Evolutionary conservation across 306 rosid genomes (phyloP).

Genomic region (Sindora glabra): DNA sequence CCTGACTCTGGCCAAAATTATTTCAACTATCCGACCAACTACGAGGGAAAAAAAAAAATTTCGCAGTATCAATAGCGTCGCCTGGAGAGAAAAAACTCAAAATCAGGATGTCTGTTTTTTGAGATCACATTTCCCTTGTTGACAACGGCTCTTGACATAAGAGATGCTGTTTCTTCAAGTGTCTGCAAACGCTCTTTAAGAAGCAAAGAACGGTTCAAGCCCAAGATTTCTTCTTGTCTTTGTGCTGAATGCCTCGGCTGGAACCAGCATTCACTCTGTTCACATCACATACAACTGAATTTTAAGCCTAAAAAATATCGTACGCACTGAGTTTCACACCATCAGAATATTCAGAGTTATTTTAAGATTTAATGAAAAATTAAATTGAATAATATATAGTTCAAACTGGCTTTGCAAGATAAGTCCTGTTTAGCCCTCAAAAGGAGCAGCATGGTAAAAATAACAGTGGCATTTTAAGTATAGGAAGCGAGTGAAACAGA

Average conservation of each 20-base stretch:
- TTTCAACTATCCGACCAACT: conserved; percentile 20
- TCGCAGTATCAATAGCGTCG: conserved; percentile 25
- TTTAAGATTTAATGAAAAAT: too few species aligned
- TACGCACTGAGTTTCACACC: too few species aligned
- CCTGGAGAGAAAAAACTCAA: conserved; percentile 71
- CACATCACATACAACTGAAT: too few species aligned
- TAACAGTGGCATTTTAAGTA: too few species aligned
- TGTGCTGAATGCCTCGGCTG: conserved; percentile 27
- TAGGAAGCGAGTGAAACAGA: neutral
- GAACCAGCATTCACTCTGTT: conserved; percentile 86
- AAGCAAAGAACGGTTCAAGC: conserved; percentile 27
- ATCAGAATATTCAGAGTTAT: too few species aligned
- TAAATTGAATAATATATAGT: too few species aligned
- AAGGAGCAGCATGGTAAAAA: neutral
- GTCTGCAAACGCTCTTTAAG: conserved; percentile 53
- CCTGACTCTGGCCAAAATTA: conserved; percentile 28
- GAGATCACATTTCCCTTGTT: conserved; percentile 41
- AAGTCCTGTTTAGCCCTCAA: neutral
- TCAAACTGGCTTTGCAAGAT: too few species aligned
- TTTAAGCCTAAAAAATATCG: too few species aligned
- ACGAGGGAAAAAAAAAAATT: neutral
- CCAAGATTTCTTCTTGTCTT: conserved; percentile 13
- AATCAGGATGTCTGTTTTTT: conserved; percentile 63
- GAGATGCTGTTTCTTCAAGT: conserved; percentile 66
- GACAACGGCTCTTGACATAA: conserved; percentile 69